phyloP scores from a whole-genome alignment of 2,329 filamentous ascomycete genomes.

The Aspergillus sp. region DNA sequence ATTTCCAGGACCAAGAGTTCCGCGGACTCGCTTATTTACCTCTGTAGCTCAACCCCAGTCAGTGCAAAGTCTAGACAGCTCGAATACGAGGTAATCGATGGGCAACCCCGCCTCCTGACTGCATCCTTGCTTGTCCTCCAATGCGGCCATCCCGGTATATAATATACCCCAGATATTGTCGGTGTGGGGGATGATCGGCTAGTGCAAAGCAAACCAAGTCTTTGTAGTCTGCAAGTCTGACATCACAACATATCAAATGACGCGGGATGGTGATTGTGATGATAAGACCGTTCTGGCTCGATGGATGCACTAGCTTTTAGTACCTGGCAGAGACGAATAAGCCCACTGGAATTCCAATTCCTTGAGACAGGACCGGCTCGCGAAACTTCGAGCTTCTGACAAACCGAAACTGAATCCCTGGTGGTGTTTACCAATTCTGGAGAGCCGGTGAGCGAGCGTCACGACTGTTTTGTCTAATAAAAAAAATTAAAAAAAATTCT shows the following conservation, averaged over 20 bases:
- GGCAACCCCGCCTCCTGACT: not conserved
- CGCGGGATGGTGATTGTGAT: not conserved
- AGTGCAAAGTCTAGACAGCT: not conserved
- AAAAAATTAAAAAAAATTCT: not conserved
- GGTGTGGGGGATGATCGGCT: slow-evolving; percentile 11
- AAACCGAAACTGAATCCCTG: not conserved
- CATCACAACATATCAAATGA: not conserved
- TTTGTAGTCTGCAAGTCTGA: not conserved
- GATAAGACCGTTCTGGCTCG: not conserved
- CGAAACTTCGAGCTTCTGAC: not conserved
- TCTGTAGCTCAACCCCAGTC: not conserved
- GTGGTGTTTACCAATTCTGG: not conserved
- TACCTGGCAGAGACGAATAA: not conserved
- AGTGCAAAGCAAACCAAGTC: not conserved
- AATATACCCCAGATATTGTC: slow-evolving; percentile 9
- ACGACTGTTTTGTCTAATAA: not conserved
- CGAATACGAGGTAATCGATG: slow-evolving; percentile 7
- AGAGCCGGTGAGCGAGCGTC: not conserved
- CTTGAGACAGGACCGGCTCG: not conserved
- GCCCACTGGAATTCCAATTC: not conserved
- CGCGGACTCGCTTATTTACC: slow-evolving; percentile 3
- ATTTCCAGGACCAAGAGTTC: not conserved
- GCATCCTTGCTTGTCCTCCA: not conserved
- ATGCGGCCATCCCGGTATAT: not conserved
- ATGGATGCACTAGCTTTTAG: not conserved